Base-by-base conservation (phyloP, 495 filamentous ascomycete species). In the Hyphodiscus hymeniophilus region DNA sequence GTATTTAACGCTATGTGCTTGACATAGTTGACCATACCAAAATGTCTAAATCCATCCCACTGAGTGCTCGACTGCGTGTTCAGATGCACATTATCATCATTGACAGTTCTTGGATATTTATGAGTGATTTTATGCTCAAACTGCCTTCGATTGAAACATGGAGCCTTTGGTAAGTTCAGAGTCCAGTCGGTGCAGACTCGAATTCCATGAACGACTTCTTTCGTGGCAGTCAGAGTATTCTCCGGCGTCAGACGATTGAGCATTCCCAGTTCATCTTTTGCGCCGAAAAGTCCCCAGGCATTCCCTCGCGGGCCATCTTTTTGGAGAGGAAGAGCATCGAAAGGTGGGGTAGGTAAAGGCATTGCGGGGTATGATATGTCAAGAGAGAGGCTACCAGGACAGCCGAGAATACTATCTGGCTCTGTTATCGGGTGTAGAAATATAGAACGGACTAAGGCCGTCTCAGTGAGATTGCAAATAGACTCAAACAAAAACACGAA, bases 41-140 rank as follows among this genome's bases (percentile, higher is more conserved):
- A 71, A 55, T 73, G 69, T 11, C 69, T 62, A 24, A 70, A 44
- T 11, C 66, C 66, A 41, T 73, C 70, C 68, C 68, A 71, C 48
- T 71, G 66, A 40, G 60, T 62, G 3, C 58, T 59, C 13, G 63
- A 59, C 65, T 83, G 79, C 11, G 79, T 72, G 58, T 84, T 83
- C 55, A 84, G 77, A 11, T 65, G 69, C 68, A 76, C 69, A 17
- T 74, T 56, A 60, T 82, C 77, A 54, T 82, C 78, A 47, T 80
- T 81, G 26, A 80, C 70, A 17, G 54, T 50, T 33, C 61, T 52
- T 26, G 60, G 59, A 11, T 55, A 45, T 56, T 66, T 69, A 22
- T 57, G 54, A 42, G 63, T 58, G 17, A 73, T 41, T 7, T 68
- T 43, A 50, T 71, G 65, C 42, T 69, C 60, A 51, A 73, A 71